Base-by-base conservation (phyloP, 108 stramenopile genomes). In the Cyclotella kingstonii region DNA sequence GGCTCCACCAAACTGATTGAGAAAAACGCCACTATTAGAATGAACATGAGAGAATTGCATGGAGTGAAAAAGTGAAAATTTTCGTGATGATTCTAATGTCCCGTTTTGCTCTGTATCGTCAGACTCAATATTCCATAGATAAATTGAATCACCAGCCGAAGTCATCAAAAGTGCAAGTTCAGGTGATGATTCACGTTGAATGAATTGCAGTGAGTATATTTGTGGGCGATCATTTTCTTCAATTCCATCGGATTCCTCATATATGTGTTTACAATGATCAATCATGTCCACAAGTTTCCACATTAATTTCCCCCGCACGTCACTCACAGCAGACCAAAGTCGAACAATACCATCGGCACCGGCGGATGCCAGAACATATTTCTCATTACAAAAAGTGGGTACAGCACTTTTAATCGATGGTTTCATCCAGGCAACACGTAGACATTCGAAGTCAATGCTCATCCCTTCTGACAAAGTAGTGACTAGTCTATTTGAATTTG, bases 171-270 rank as follows among this genome's bases (percentile, higher is more conserved):
- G n/a, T n/a, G 43, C 26, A 84, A 64, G n/a, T 68, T 81, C 41
- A 11, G 53, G 57, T n/a, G 35, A 14, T 19, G 26, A 55, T 35
- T 57, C 48, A 30, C 55, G 38, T 23, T 33, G 86, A 41, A 93
- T 76, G 39, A 89, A 93, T 66, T 90, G 87, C 35, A 93, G 55
- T 28, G 85, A 48, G 46, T 93, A 93, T 10, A 89, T 70, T 72
- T 93, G 88, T 5, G 92, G 88, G 47, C 76, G 81, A 64, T 88
- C 83, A 4, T 68, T 62, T 15, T 71, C 78, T 7, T 77, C 60
- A 21, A 72, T 36, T 12, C 21, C 36, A 14, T 53, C 56, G 1
- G 53, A 63, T 6, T 51, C 54, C 12, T 63, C 41, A 48, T 68
- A 41, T 12, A 70, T 31, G n/a, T 46, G 39, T 34, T 46, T 3